Base-by-base conservation (phyloP, 441 rosid genomes). In the Cnidoscolus chayamansa region DNA sequence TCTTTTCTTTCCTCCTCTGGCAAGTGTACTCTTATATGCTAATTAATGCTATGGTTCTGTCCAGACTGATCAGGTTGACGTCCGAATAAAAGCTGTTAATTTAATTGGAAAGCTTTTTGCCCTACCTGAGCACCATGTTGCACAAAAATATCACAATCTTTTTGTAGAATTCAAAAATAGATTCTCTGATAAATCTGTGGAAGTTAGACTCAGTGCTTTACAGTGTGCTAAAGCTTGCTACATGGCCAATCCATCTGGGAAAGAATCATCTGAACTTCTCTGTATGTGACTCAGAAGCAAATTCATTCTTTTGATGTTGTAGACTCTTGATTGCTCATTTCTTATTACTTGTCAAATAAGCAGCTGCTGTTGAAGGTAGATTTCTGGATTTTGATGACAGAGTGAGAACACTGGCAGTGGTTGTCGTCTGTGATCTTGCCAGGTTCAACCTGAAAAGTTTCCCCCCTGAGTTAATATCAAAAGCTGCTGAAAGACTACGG, bases 21-120 rank as follows among this genome's bases (percentile, higher is more conserved):
- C 65, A 13, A 65, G 59, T 51, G 17, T 64, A 35, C 62, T 10
- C 61, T 56, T 12, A 10, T 51, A 10, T 78, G 31, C 73, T 72
- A 70, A 70, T 57, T 72, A 72, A 74, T 51, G 59, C 72, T 71
- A n/a, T 67, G 16, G 40, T 76, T 76, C 65, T 77, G 59, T 68
- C 77, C 80, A 95, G 99, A 84, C 89, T 74, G 97, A 93, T 86
- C 98, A 91, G 84, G 98, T 91, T 56, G 98, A 95, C 77, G 88
- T 91, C 70, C 90, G 99, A 74, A 84, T 91, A 84, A 95, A 90
- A 85, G 97, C 97, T 66, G 87, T 95, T 77, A 88, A 81, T 74
- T 85, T 95, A 83, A 75, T 86, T 70, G 99, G 97, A 80, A 88
- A 87, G 83, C 86, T 95, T 69, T 77, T 90, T 80, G 81, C 92